A percentile compares a stretch with the other conserved stretches of the same genome.
These are phyloP conservation scores for Scytalidium sp. DNA, from an alignment of 2,329 filamentous ascomycete species.

Conservation along the genomic window DNA sequence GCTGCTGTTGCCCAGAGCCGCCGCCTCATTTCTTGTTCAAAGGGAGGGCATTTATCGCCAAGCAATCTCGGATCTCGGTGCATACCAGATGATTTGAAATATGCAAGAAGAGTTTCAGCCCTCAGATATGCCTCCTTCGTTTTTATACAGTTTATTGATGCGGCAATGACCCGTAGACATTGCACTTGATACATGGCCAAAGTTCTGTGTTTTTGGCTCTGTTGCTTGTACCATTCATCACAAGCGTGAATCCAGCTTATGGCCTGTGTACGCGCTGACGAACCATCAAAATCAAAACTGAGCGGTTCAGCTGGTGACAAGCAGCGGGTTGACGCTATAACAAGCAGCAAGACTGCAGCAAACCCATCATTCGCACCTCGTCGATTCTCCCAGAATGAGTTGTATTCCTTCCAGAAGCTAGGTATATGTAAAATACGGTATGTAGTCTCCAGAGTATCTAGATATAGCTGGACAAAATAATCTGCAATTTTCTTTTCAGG, in stretches of 20 bases:
- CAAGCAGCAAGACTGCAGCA: conserved; percentile 16
- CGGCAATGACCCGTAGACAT: not conserved
- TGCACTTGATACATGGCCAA: not conserved
- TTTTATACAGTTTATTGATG: not conserved
- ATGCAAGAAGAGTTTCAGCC: not conserved
- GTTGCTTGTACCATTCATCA: not conserved
- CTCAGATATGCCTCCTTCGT: not conserved
- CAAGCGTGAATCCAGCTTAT: conserved; percentile 1
- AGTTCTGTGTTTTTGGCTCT: conserved; percentile 3
- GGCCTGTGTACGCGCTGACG: not conserved
- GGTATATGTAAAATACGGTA: conserved; percentile 23
- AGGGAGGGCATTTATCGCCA: not conserved
- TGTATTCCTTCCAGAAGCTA: conserved; percentile 21
- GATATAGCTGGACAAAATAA: conserved; percentile 18
- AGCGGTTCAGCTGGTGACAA: not conserved
- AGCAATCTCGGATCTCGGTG: conserved; percentile 1
- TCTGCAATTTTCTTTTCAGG: conserved; percentile 17
- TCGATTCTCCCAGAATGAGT: conserved; percentile 12
- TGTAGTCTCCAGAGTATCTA: conserved; percentile 19
- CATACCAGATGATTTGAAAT: conserved; percentile 1
- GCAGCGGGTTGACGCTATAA: conserved; percentile 10
- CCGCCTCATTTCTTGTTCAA: conserved; percentile 5
- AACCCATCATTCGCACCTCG: conserved; percentile 14
- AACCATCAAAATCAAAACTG: not conserved
- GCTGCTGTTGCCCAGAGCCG: conserved; percentile 4